These are phyloP conservation scores for Populus hybrid DNA, from an alignment of 441 rosid genomes.

Conservation along the genomic window DNA sequence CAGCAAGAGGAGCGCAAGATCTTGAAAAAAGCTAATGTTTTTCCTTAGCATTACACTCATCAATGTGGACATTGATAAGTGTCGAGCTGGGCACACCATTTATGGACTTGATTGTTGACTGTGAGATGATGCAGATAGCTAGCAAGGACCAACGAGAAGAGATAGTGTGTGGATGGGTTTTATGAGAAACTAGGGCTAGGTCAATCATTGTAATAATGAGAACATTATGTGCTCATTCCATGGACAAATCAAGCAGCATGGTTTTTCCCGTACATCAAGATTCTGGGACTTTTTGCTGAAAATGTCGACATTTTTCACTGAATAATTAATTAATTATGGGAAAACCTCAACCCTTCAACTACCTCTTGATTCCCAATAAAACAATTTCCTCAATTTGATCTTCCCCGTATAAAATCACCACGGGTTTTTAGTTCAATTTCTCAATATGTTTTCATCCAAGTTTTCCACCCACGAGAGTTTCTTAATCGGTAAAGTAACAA, in stretches of 20 bases:
- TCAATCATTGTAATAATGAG: constrained; percentile 27
- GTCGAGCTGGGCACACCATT: not conserved
- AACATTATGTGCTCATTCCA: constrained; percentile 43
- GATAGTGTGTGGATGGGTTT: too few relatives aligned
- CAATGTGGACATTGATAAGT: constrained; percentile 1
- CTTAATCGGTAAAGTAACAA: too few relatives aligned
- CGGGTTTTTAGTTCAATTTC: too few relatives aligned
- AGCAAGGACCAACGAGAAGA: too few relatives aligned
- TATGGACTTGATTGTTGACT: not conserved
- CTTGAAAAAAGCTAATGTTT: constrained; percentile 26
- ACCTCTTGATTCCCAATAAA: too few relatives aligned
- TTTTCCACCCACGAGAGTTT: too few relatives aligned
- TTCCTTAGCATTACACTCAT: constrained; percentile 38
- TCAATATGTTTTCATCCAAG: too few relatives aligned
- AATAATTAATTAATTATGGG: not conserved
- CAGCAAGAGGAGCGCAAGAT: constrained; percentile 27
- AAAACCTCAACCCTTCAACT: too few relatives aligned
- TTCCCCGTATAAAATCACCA: too few relatives aligned
- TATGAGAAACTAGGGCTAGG: not conserved
- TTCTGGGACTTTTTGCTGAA: not conserved
- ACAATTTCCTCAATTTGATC: too few relatives aligned
- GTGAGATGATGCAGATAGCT: too few relatives aligned
- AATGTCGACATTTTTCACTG: constrained; percentile 40
- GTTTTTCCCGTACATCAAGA: not conserved
- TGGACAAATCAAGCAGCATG: not conserved